These are phyloP conservation scores for Mrakia gelida DNA, from an alignment of 768 basidiomycete genomes.

Conservation along the genomic window DNA sequence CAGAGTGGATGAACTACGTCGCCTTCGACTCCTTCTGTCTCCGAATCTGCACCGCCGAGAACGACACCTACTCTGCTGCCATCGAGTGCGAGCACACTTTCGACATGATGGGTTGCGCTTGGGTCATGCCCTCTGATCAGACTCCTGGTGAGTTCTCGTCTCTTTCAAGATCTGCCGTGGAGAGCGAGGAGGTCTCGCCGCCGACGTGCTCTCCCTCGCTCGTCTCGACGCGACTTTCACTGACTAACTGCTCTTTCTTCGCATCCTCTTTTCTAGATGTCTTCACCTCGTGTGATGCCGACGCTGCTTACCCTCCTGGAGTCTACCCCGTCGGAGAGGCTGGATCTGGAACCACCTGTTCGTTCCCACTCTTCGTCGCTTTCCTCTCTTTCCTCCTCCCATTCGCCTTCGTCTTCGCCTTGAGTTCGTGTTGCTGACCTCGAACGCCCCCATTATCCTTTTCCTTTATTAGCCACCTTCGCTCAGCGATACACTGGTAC, in stretches of 20 bases:
- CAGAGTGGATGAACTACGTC: constrained; percentile 30
- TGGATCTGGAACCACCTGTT: constrained; percentile 45
- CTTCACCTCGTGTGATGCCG: constrained; percentile 50
- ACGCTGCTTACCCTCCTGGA: constrained; percentile 46
- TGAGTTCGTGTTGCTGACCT: no score
- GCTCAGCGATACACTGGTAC: constrained; percentile 46
- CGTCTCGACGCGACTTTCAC: neutral
- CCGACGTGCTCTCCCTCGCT: neutral
- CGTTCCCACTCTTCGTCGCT: no score
- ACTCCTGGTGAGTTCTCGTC: neutral
- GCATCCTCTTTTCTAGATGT: neutral
- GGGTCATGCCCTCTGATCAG: constrained; percentile 17
- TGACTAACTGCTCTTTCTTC: neutral
- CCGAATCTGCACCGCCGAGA: constrained; percentile 49
- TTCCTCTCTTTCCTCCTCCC: no score
- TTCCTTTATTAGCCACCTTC: constrained; percentile 37
- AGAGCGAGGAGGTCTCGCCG: neutral
- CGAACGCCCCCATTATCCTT: no score
- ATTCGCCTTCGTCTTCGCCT: no score
- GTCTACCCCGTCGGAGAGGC: constrained; percentile 53
- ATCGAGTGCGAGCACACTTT: constrained; percentile 38
- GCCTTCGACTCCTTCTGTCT: constrained; percentile 50
- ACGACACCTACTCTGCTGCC: constrained; percentile 47
- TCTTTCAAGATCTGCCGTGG: neutral
- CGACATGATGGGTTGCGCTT: constrained; percentile 45